phyloP scores from a whole-genome alignment of 805 yeast species.

The Monosporozyma unispora region DNA sequence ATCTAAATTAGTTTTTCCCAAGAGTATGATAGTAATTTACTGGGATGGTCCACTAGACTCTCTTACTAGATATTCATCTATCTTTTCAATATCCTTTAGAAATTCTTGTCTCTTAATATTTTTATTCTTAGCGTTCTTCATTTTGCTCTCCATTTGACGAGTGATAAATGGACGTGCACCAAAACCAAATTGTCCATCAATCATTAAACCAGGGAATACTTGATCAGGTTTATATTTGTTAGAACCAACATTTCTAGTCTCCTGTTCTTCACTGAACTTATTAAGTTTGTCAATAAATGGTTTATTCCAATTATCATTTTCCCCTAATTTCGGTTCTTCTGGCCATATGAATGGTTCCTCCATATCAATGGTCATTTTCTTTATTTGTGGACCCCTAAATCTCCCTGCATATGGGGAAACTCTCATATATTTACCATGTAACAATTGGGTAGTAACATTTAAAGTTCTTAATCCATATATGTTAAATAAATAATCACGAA shows the following conservation, averaged over 20 bases:
- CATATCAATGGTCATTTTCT: constrained; percentile 96
- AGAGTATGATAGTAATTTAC: too few relatives aligned
- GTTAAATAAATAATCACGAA: constrained; percentile 87
- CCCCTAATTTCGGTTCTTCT: constrained; percentile 36
- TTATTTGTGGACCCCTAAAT: constrained; percentile 68
- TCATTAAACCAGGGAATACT: constrained; percentile 59
- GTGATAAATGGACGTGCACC: constrained; percentile 62
- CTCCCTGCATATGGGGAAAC: constrained; percentile 55
- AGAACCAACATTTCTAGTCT: constrained; percentile 42
- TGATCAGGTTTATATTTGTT: constrained; percentile 58
- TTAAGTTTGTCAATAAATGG: constrained; percentile 12
- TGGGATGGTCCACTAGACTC: background rate
- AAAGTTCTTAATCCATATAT: constrained; percentile 85
- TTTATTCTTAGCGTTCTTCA: background rate
- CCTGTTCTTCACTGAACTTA: constrained; percentile 40
- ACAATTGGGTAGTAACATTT: constrained; percentile 76
- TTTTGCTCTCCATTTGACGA: constrained; percentile 18
- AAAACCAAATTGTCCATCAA: constrained; percentile 33
- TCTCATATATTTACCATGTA: constrained; percentile 61
- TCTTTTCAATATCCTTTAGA: background rate
- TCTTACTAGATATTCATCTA: background rate
- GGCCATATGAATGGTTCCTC: constrained; percentile 97
- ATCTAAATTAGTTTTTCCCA: too few relatives aligned
- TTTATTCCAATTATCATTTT: constrained; percentile 35
- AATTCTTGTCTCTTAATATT: background rate